These are phyloP conservation scores for Pseudogymnoascus sp. DNA, from an alignment of 2,329 filamentous ascomycete species.

Conservation along the genomic window DNA sequence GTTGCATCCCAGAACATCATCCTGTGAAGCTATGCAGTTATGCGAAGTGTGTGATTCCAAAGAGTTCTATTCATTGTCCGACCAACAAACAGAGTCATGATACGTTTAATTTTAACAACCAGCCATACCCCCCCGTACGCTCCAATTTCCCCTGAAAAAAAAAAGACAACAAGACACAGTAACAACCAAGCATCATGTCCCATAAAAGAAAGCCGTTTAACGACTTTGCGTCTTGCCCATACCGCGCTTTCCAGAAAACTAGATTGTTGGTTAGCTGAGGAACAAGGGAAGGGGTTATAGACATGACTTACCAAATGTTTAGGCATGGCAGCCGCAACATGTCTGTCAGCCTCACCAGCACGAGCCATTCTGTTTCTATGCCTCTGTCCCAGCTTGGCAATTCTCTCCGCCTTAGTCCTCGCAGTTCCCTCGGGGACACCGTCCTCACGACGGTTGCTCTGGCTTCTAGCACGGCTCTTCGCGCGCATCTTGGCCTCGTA, in stretches of 20 bases:
- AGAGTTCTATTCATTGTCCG: conserved; percentile 9
- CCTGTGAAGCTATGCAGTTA: not conserved
- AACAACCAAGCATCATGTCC: conserved; percentile 5
- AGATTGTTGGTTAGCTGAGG: conserved; percentile 27
- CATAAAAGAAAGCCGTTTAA: conserved; percentile 33
- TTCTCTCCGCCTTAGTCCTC: conserved; percentile 71
- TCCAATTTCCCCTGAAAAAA: conserved; percentile 9
- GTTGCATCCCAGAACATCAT: not conserved
- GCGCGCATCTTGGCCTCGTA: conserved; percentile 55
- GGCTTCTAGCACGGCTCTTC: conserved; percentile 60
- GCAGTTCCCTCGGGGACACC: conserved; percentile 61
- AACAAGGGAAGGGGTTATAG: conserved; percentile 11
- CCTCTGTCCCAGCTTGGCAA: conserved; percentile 86
- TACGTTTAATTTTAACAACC: conserved; percentile 11
- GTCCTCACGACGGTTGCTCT: conserved; percentile 64
- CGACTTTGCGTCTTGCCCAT: conserved; percentile 79
- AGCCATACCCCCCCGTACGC: conserved; percentile 5
- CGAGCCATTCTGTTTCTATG: conserved; percentile 98
- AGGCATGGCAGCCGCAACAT: conserved; percentile 67
- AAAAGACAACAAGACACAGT: conserved; percentile 9
- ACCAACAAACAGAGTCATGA: conserved; percentile 5
- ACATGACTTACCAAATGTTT: conserved; percentile 75
- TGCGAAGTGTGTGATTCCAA: not conserved
- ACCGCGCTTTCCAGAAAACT: conserved; percentile 85
- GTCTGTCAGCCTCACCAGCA: conserved; percentile 93